Evolutionary conservation across 192 early-diverging fungal species (phyloP), one percentile per base, ranked within the genome.

Genomic region (Linnemannia hyalina): DNA sequence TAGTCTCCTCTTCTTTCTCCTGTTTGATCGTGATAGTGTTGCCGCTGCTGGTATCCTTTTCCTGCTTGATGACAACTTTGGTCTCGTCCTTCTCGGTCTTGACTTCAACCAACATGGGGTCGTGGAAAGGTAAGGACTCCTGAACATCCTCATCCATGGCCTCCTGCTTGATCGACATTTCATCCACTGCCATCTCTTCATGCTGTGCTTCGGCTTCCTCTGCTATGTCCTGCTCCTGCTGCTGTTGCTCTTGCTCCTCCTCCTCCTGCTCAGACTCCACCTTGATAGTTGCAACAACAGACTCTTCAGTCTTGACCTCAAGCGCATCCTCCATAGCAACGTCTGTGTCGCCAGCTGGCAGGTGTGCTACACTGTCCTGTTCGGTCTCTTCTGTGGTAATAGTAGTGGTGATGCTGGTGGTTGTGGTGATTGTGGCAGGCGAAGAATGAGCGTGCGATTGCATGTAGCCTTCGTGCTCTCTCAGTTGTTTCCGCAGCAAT

Each of bases 241-340:
- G 10, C 10, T 46, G 13, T n/a, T 73, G 15, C 15, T n/a, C 13
- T 29, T 73, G 15, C 15, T n/a, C 13, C 15, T 44, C 26, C 23
- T 68, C 8, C 29, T 40, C 41, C 6, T 65, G 63, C 40, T 65
- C 75, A 44, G 38, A 40, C 69, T 70, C 69, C 41, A 42, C 69
- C 6, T 70, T 70, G 68, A 70, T 18, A 10, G 46, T 49, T 22
- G 6, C 71, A 35, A 68, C 36, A 1, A 32, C 22, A 4, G 68
- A 63, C 32, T 77, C 70, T 44, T 82, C 75, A 68, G 55, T 44
- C 52, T 81, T 47, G 29, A 70, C 69, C 15, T 77, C 75, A 23
- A 42, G 44, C 4, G 35, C 49, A 22, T 68, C 74, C 22, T 42
- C 22, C 15, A 47, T 82, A 26, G 52, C 55, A 9, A 49, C 32